Evolutionary conservation across 2,329 filamentous ascomycete genomes (phyloP), one percentile per base, ranked within the genome.

Genomic region (Verticillium klebahnii): DNA sequence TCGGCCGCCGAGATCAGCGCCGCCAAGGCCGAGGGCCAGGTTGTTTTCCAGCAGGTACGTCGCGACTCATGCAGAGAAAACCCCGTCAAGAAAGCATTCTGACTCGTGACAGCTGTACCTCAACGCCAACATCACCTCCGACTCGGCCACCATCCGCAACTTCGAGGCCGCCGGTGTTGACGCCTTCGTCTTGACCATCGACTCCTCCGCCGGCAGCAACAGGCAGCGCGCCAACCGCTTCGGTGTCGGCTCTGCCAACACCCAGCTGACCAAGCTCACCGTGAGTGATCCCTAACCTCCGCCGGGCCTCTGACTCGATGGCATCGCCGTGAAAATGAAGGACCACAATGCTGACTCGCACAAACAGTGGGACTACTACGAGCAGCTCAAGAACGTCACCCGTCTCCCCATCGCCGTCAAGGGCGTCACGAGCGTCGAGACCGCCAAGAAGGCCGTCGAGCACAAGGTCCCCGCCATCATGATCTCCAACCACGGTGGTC

Each of bases 401-500:
- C 61, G 67, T 50, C 73, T 79, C 11, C 74, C 76, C 50, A 69
- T 78, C 60, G 72, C 78, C 58, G 68, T 77, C 64, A 78, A 78
- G 70, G 77, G 77, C 15, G 75, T 79, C 58, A 70, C 69, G 45
- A 73, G 68, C 45, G 74, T 73, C 5, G 71, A 71, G 9, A 75
- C 78, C 25, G 77, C 74, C 29, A 64, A 69, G 57, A 66, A 72
- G 3, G 76, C 75, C 54, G 67, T 74, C 55, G 64, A 74, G 66
- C 65, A 73, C 64, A 69, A 70, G 14, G 71, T 69, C 12, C 67
- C 67, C 3, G 75, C 74, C 59, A 77, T 77, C 58, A 68, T 77
- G 57, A 70, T 79, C 52, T 78, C 75, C 60, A 80, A 80, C 70
- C 77, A 79, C 69, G 77, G 77, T 56, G 75, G 74, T 17, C 73